Conservation (phyloP, 148 eudicot species). For the Nepenthes gracilis region DNA sequence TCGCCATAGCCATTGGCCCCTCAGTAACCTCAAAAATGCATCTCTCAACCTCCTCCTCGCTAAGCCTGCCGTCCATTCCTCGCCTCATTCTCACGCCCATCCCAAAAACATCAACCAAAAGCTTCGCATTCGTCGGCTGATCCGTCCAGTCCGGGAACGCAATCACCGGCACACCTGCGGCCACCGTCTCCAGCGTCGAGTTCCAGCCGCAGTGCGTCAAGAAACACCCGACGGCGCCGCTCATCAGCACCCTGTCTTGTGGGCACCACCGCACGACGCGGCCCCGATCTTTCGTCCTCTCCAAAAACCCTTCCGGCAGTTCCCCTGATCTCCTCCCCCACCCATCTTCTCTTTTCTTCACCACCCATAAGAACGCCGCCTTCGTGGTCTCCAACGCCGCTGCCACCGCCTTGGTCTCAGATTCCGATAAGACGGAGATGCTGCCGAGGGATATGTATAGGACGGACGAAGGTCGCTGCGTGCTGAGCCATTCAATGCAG, state of each 20-base stretch:
- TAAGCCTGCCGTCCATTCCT: slow-evolving; percentile 11
- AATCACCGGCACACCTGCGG: slow-evolving; percentile 24
- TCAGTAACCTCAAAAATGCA: slow-evolving; percentile 26
- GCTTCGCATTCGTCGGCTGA: slow-evolving; percentile 33
- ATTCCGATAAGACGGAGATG: slow-evolving; percentile 15
- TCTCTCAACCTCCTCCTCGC: slow-evolving; percentile 22
- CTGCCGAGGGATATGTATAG: slow-evolving; percentile 30
- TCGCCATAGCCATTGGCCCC: slow-evolving; percentile 15
- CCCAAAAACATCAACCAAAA: slow-evolving; percentile 29
- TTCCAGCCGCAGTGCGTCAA: slow-evolving; percentile 38
- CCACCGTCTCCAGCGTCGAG: slow-evolving; percentile 28
- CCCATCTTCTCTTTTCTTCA: slow-evolving; percentile 11
- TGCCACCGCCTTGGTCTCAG: slow-evolving; percentile 18
- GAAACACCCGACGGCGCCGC: slow-evolving; percentile 19
- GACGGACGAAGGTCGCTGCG: slow-evolving; percentile 16
- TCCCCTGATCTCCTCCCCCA: slow-evolving; percentile 18
- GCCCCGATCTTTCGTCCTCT: slow-evolving; percentile 19
- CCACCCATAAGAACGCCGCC: slow-evolving; percentile 19
- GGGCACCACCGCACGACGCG: slow-evolving; percentile 21
- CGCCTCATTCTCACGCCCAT: slow-evolving; percentile 28
- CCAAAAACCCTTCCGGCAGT: slow-evolving; percentile 14
- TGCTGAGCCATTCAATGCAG: slow-evolving; percentile 22
- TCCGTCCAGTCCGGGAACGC: slow-evolving; percentile 40
- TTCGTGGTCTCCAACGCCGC: slow-evolving; percentile 5
- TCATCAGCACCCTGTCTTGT: slow-evolving; percentile 23